These are phyloP conservation scores for Thymus mandschuricus DNA, from an alignment of 257 asterid genomes.

Conservation along the genomic window DNA sequence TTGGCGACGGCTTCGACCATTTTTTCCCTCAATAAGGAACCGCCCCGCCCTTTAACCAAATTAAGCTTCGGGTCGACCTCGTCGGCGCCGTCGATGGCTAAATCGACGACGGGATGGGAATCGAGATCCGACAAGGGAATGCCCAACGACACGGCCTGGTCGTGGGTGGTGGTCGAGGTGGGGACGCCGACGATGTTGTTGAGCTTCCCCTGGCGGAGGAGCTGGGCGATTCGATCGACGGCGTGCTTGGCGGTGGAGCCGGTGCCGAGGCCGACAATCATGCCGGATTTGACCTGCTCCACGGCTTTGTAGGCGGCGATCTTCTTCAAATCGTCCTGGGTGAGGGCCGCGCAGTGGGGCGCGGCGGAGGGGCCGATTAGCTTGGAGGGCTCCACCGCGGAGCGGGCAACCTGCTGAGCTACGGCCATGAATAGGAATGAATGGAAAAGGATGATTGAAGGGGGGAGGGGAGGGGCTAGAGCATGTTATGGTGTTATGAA, in stretches of 20 bases:
- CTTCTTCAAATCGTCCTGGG: constrained; percentile 66
- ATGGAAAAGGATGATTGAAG: neutral
- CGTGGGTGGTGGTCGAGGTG: constrained; percentile 53
- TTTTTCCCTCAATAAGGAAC: constrained; percentile 60
- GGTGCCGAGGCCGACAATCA: constrained; percentile 67
- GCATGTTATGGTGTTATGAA: neutral
- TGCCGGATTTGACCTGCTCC: constrained; percentile 64
- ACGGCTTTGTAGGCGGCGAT: constrained; percentile 69
- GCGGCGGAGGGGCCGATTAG: constrained; percentile 42
- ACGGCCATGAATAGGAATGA: constrained; percentile 47
- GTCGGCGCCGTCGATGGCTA: constrained; percentile 74
- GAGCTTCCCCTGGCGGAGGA: constrained; percentile 50
- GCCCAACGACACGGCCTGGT: constrained; percentile 59
- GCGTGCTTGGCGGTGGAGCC: constrained; percentile 76
- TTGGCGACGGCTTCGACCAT: constrained; percentile 60
- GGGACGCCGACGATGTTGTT: constrained; percentile 60
- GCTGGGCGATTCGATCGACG: constrained; percentile 58
- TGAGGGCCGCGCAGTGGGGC: constrained; percentile 36
- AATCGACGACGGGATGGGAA: constrained; percentile 56
- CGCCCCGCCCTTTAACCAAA: constrained; percentile 75
- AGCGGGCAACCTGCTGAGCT: constrained; percentile 44
- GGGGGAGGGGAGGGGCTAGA: constrained; percentile 25
- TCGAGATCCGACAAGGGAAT: constrained; percentile 70
- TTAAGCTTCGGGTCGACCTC: constrained; percentile 65
- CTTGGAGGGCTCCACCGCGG: constrained; percentile 37